Evolutionary conservation across 108 stramenopile species (phyloP).

Genomic region (Epipyxis sp.): DNA sequence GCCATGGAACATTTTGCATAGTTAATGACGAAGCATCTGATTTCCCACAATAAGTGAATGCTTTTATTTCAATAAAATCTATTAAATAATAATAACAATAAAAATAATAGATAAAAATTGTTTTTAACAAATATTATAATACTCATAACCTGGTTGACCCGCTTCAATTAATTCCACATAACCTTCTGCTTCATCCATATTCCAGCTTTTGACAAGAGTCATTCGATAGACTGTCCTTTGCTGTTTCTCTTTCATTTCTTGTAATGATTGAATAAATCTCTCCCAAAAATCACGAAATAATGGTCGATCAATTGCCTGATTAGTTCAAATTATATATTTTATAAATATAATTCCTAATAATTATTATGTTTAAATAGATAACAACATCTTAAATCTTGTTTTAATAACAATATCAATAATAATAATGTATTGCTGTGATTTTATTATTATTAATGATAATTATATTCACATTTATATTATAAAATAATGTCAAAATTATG

Average conservation of each 20-base stretch:
- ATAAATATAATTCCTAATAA: too few species aligned
- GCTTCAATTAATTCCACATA: constrained; percentile 16
- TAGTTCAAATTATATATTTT: too few species aligned
- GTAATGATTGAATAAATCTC: constrained; percentile 69
- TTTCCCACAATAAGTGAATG: constrained; percentile 93
- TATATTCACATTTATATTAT: too few species aligned
- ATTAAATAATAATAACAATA: not conserved
- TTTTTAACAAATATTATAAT: not conserved
- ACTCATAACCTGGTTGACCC: constrained; percentile 5
- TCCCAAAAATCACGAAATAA: constrained; percentile 80
- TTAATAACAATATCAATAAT: too few species aligned
- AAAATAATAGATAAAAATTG: not conserved
- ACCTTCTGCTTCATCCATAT: constrained; percentile 60
- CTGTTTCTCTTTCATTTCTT: constrained; percentile 69
- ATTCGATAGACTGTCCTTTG: constrained; percentile 91
- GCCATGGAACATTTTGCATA: constrained; percentile 92
- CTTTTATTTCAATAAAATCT: constrained; percentile 92
- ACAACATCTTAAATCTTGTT: too few species aligned
- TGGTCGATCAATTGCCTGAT: constrained; percentile 6
- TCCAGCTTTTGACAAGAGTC: constrained; percentile 93
- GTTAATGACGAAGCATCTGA: constrained; percentile 88
- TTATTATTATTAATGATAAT: too few species aligned
- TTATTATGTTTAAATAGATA: too few species aligned
- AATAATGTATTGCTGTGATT: too few species aligned
- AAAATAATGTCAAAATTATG: too few species aligned